Evolutionary conservation across 352 stramenopile genomes (phyloP).

Genomic region (Globisporangium heterothallicum): DNA sequence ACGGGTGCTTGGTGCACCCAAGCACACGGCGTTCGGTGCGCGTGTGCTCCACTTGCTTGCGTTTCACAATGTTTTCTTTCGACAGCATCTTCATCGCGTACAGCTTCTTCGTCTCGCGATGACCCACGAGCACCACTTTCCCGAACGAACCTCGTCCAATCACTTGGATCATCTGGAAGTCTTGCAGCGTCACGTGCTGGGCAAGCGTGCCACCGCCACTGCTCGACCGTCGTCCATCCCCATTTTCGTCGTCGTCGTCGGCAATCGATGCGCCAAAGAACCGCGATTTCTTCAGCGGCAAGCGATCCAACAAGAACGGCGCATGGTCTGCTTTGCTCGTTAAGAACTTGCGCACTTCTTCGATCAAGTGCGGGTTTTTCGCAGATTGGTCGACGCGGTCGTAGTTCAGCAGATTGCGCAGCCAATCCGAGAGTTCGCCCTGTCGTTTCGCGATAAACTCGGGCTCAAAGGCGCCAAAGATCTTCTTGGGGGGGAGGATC

Average conservation of each 20-base stretch:
- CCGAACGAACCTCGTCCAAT: slow-evolving; percentile 90
- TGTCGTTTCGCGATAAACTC: slow-evolving; percentile 78
- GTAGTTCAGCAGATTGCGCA: slow-evolving; percentile 60
- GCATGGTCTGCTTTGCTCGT: slow-evolving; percentile 80
- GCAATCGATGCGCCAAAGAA: slow-evolving; percentile 66
- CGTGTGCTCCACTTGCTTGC: slow-evolving; percentile 87
- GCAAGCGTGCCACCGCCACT: slow-evolving; percentile 13
- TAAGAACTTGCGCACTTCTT: slow-evolving; percentile 76
- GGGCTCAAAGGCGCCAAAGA: slow-evolving; percentile 76
- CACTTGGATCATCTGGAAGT: slow-evolving; percentile 85
- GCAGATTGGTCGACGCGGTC: slow-evolving; percentile 66
- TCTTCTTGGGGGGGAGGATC: slow-evolving; percentile 76
- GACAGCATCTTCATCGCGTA: slow-evolving; percentile 92
- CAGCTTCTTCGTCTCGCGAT: slow-evolving; percentile 83
- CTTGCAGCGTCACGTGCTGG: slow-evolving; percentile 53
- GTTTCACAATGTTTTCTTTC: slow-evolving; percentile 88
- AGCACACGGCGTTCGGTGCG: slow-evolving; percentile 83
- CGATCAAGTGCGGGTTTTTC: slow-evolving; percentile 70
- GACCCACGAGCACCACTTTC: slow-evolving; percentile 84
- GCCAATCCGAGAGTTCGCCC: slow-evolving; percentile 61
- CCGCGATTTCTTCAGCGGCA: slow-evolving; percentile 54
- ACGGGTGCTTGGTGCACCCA: slow-evolving; percentile 76
- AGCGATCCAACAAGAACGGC: slow-evolving; percentile 61
- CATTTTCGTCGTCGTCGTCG: slow-evolving; percentile 46
- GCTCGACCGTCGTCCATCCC: not conserved